Conservation (phyloP, 331 rosid genomes). For the Arachis monticola region DNA sequence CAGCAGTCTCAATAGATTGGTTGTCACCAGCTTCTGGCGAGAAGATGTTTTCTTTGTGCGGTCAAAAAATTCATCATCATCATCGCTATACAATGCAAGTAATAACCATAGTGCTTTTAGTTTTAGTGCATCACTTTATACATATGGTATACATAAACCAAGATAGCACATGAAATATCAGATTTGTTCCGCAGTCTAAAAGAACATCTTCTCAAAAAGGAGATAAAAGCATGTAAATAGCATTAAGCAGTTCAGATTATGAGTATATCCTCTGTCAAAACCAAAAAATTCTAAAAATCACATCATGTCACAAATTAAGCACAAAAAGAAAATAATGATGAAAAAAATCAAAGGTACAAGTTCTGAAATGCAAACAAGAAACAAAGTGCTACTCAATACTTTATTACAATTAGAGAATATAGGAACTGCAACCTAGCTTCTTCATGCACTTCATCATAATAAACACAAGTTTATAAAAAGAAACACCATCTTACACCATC, state of each 20-base stretch:
- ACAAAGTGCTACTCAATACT: too few species aligned
- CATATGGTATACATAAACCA: slow-evolving; percentile 18
- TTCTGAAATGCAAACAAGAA: too few species aligned
- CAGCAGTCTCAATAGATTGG: slow-evolving; percentile 85
- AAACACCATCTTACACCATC: too few species aligned
- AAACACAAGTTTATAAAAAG: too few species aligned
- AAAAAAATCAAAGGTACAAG: too few species aligned
- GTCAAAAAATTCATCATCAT: slow-evolving; percentile 91
- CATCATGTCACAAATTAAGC: too few species aligned
- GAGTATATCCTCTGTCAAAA: slow-evolving; percentile 1
- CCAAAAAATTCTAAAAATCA: too few species aligned
- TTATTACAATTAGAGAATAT: too few species aligned
- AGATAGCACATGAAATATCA: slow-evolving; percentile 2
- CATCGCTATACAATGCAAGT: slow-evolving; percentile 65
- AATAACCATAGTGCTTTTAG: slow-evolving; percentile 23
- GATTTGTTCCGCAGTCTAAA: slow-evolving; percentile 17
- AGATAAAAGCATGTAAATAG: slow-evolving; percentile 36
- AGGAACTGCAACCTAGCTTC: too few species aligned
- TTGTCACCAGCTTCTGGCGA: slow-evolving; percentile 58
- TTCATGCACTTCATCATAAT: too few species aligned
- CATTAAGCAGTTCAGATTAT: neutral
- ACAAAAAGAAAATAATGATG: too few species aligned
- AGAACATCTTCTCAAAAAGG: neutral
- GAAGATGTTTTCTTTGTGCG: slow-evolving; percentile 80
- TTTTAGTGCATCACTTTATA: slow-evolving; percentile 20